Base-by-base conservation (phyloP, 208 protist species). In the Hexamita inflata region DNA sequence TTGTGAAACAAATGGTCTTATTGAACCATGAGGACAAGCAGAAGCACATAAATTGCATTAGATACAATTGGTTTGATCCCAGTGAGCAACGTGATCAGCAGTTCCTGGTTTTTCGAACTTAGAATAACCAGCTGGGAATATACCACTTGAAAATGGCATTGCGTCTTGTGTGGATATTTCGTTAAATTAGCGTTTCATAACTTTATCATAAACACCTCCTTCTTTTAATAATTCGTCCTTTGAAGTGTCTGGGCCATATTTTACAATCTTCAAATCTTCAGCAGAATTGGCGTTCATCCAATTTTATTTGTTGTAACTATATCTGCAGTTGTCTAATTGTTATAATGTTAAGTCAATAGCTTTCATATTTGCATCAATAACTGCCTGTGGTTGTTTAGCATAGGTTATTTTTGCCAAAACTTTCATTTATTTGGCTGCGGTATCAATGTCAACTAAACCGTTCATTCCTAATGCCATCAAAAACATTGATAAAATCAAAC, bases 1-100 rank as follows among this genome's bases (percentile, higher is more conserved):
- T 19, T 26, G 82, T 28, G 88, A 38, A 35, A 90, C 62, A 59
- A 84, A 89, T n/a, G 85, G 82, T 28, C 87, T 59, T 60, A 89
- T 88, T 59, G 82, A 80, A 32, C 85, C 86, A 62, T 89, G 87
- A 29, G 87, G 84, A 73, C 87, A 89, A 26, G 83, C 70, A 45
- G 82, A 19, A n/a, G 86, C 34, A 66, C 87, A 89, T n/a, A 85
- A 58, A 75, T 85, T 88, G 75, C 87, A 89, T 67, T 90, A 84
- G 2, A 85, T 83, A 77, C 87, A 90, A 29, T 83, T 86, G 57
- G 83, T 62, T 41, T 70, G 45, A 34, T 86, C 61, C 84, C 87
- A 90, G 0, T 30, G 29, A 30, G 87, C 84, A 64, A 89, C 58
- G 39, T 67, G 35, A 13, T 45, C 39, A 34, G 84, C 83, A 65